These are phyloP conservation scores for Leptodermis oblonga DNA, from an alignment of 257 asterid species.

Conservation along the genomic window DNA sequence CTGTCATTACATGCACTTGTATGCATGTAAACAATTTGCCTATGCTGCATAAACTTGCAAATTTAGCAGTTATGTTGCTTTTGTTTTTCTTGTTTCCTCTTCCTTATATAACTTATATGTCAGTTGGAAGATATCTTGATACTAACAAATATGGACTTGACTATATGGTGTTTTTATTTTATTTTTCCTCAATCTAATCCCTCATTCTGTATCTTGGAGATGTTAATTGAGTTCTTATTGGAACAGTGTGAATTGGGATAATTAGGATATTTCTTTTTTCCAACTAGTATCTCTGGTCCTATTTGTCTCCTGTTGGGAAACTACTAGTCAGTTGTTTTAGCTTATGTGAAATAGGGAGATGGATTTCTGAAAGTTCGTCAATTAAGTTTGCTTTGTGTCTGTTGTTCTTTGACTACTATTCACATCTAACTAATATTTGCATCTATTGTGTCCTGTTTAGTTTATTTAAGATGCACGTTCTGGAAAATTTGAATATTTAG, in stretches of 20 bases:
- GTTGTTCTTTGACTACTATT: background rate
- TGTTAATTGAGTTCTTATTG: background rate
- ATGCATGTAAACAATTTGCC: background rate
- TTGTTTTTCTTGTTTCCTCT: background rate
- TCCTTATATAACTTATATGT: background rate
- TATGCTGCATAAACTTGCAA: background rate
- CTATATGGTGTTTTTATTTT: background rate
- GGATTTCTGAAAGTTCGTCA: background rate
- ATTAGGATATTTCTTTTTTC: background rate
- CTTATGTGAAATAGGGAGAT: background rate
- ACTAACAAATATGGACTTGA: background rate
- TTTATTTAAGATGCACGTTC: background rate
- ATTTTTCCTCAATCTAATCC: background rate
- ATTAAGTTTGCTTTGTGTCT: background rate
- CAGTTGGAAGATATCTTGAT: background rate
- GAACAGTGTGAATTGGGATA: background rate
- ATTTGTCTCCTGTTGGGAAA: background rate
- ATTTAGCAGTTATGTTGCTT: slow-evolving; percentile 1
- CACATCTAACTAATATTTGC: background rate
- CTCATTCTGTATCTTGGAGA: background rate
- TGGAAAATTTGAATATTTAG: background rate
- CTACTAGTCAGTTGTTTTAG: background rate
- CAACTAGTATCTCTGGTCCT: background rate
- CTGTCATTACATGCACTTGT: too few species aligned
- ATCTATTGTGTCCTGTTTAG: background rate